Evolutionary conservation across 768 basidiomycete genomes (phyloP).

Genomic region (Amanita pallidorosea): DNA sequence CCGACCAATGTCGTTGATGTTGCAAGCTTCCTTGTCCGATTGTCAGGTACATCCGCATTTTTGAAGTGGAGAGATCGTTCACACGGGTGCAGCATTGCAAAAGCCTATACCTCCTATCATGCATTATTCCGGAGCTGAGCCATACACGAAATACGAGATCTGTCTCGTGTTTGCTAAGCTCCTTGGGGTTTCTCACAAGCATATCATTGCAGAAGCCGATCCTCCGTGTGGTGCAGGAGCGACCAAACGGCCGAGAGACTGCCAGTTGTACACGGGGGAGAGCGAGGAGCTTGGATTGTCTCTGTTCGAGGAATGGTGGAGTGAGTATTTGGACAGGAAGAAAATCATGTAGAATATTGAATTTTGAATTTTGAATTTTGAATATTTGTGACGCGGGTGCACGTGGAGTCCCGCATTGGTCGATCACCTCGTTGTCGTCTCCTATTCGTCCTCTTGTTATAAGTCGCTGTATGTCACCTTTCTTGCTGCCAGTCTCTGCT

Average conservation of each 20-base stretch:
- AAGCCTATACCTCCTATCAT: slow-evolving; percentile 55
- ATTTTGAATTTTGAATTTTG: too few relatives aligned
- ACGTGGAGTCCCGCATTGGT: too few relatives aligned
- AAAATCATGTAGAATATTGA: neutral
- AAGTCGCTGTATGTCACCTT: slow-evolving; percentile 2
- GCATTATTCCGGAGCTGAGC: slow-evolving; percentile 77
- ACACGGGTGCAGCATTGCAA: slow-evolving; percentile 18
- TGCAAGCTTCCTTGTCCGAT: slow-evolving; percentile 70
- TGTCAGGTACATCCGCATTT: slow-evolving; percentile 38
- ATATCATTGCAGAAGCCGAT: slow-evolving; percentile 66
- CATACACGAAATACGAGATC: slow-evolving; percentile 91
- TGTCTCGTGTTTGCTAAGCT: slow-evolving; percentile 69
- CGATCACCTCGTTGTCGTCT: neutral
- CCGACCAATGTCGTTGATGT: slow-evolving; percentile 90
- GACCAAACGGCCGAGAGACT: slow-evolving; percentile 71
- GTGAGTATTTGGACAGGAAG: slow-evolving; percentile 18
- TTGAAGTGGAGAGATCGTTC: neutral
- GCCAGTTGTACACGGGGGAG: slow-evolving; percentile 64
- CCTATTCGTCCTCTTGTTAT: neutral
- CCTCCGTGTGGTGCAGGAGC: slow-evolving; percentile 54
- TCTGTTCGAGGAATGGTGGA: slow-evolving; percentile 85
- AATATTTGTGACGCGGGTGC: too few relatives aligned
- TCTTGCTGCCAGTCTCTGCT: neutral
- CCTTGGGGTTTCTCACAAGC: slow-evolving; percentile 56
- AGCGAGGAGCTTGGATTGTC: slow-evolving; percentile 59